Evolutionary conservation across 768 basidiomycete genomes (phyloP).

Genomic region (Sarcodon sp.): DNA sequence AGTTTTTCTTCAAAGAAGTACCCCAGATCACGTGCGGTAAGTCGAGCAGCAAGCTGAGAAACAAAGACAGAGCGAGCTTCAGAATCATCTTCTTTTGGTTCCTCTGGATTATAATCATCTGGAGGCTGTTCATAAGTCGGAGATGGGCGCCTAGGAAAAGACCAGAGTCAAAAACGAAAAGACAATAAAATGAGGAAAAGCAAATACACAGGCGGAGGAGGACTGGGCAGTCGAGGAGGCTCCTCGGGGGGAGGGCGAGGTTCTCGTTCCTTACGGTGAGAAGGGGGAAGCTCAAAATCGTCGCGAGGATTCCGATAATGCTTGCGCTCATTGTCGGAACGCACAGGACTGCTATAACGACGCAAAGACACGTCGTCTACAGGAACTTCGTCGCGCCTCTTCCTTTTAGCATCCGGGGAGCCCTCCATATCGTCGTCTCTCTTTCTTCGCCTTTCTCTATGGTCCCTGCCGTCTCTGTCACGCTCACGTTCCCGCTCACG

Average conservation of each 20-base stretch:
- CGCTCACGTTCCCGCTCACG: constrained; percentile 33
- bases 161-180: constrained; percentile 3
- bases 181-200: constrained; percentile 4
- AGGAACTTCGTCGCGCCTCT: constrained; percentile 40
- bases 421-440: constrained; percentile 52
- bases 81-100: constrained; percentile 90
- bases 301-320: constrained; percentile 39
- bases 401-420: constrained; percentile 43
- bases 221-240: constrained; percentile 12
- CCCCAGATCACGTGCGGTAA: constrained; percentile 94
- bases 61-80: constrained; percentile 98
- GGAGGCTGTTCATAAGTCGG: constrained; percentile 55
- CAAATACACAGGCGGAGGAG: constrained; percentile 35
- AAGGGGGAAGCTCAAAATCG: constrained; percentile 46
- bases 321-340: background rate
- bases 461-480: constrained; percentile 32
- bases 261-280: constrained; percentile 28
- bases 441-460: constrained; percentile 45
- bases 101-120: constrained; percentile 70
- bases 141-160: constrained; percentile 43
- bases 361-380: constrained; percentile 32
- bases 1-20: constrained; percentile 98
- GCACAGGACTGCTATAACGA: constrained; percentile 1
- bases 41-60: constrained; percentile 92
- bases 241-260: constrained; percentile 28